These are phyloP conservation scores for Sesbania bispinosa DNA, from an alignment of 306 rosid species.

Conservation along the genomic window DNA sequence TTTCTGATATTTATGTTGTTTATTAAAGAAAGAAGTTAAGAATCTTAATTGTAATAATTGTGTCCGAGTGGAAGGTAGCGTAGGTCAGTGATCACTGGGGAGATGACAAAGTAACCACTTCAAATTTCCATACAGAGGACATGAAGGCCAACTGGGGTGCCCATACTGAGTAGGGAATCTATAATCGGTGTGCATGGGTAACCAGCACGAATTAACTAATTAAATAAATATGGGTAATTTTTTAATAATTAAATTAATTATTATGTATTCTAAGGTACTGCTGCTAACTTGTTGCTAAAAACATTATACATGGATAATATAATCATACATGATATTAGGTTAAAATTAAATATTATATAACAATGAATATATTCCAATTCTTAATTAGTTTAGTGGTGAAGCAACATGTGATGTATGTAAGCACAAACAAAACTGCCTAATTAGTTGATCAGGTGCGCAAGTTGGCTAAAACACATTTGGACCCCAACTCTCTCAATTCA, in stretches of 20 bases:
- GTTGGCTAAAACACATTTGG: not conserved
- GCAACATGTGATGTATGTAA: not conserved
- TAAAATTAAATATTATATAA: not conserved
- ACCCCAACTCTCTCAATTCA: not conserved
- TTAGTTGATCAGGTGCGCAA: constrained; percentile 1
- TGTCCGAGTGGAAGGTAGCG: not conserved
- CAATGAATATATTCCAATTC: not conserved
- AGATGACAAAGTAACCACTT: not conserved
- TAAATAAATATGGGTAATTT: not conserved
- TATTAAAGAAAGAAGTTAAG: not conserved
- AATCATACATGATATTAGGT: not conserved
- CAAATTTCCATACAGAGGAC: not conserved
- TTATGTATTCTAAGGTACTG: not conserved
- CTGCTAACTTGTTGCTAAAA: not conserved
- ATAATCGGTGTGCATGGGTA: not conserved
- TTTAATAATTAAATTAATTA: not conserved
- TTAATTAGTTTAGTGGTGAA: not conserved
- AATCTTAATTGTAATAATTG: not conserved
- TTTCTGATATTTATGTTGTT: not conserved
- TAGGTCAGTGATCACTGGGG: not conserved
- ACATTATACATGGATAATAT: not conserved
- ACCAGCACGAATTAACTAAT: too few relatives aligned
- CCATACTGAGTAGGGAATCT: not conserved
- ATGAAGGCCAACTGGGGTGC: too few relatives aligned
- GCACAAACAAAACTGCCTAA: constrained; percentile 2